These are phyloP conservation scores for Entomortierella lignicola DNA, from an alignment of 192 early-diverging fungal genomes.

Conservation along the genomic window DNA sequence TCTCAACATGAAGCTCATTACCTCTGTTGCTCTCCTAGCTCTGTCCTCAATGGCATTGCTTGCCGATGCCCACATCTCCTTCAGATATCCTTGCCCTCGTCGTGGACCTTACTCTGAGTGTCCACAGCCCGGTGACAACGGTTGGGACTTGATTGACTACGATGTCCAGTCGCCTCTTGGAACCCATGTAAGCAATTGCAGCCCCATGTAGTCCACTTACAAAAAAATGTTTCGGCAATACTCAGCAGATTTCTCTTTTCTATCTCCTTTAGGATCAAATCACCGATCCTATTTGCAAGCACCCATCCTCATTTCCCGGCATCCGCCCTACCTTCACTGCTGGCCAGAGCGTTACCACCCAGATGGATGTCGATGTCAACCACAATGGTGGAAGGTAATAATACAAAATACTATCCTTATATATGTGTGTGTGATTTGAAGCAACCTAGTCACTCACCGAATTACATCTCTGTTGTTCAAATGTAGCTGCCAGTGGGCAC, in stretches of 20 bases:
- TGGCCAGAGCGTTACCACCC: constrained; percentile 24
- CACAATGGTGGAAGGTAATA: constrained; percentile 44
- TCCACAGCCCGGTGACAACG: constrained; percentile 27
- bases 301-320: constrained; percentile 39
- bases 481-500: constrained; percentile 49
- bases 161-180: constrained; percentile 48
- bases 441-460: too few relatives aligned
- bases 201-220: background rate
- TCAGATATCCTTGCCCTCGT: constrained; percentile 52
- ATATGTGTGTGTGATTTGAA: too few relatives aligned
- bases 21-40: constrained; percentile 16
- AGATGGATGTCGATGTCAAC: constrained; percentile 54
- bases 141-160: constrained; percentile 43
- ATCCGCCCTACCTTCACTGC: constrained; percentile 50
- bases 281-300: constrained; percentile 47
- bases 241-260: background rate
- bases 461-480: background rate
- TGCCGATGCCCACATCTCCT: constrained; percentile 48
- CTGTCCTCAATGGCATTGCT: constrained; percentile 32
- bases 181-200: constrained; percentile 21
- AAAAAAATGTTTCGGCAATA: background rate
- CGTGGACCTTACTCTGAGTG: constrained; percentile 40
- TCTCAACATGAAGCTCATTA: constrained; percentile 25
- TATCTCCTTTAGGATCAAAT: constrained; percentile 18
- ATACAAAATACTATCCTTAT: background rate